These are phyloP conservation scores for Diplocarpon mali DNA, from an alignment of 2,329 filamentous ascomycete genomes.

Conservation along the genomic window DNA sequence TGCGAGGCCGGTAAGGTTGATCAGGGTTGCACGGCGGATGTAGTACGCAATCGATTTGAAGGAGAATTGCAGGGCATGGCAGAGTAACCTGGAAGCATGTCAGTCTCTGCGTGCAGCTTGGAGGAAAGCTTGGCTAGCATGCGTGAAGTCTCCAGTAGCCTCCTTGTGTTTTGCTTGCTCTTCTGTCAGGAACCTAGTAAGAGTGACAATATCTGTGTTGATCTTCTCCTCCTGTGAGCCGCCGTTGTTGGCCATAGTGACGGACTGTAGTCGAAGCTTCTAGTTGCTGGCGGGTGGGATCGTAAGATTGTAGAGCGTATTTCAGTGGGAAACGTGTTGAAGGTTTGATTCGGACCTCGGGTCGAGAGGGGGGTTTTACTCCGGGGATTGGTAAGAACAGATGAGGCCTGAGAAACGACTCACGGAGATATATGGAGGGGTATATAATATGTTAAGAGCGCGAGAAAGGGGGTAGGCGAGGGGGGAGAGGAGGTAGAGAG, in stretches of 20 bases:
- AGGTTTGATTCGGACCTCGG: constrained; percentile 20
- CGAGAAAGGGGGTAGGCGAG: no score
- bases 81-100: constrained; percentile 57
- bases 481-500: no score
- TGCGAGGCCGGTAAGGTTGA: constrained; percentile 90
- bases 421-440: no score
- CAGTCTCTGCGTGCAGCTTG: constrained; percentile 1
- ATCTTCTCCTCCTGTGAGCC: constrained; percentile 54
- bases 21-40: constrained; percentile 88
- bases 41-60: constrained; percentile 99
- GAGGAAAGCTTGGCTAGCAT: constrained; percentile 28
- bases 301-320: constrained; percentile 2
- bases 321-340: constrained; percentile 10
- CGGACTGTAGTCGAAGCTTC: constrained; percentile 4
- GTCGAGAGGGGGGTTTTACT: constrained; percentile 14
- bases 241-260: constrained; percentile 20
- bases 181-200: constrained; percentile 92
- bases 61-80: constrained; percentile 95
- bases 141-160: constrained; percentile 98
- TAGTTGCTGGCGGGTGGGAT: constrained; percentile 1
- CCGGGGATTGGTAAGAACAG: no score
- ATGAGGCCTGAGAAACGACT: no score
- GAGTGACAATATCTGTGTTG: constrained; percentile 92
- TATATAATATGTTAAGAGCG: no score
- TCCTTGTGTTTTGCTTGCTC: constrained; percentile 89